Evolutionary conservation across 495 filamentous ascomycete genomes (phyloP).

Genomic region (Cetradonia linearis): DNA sequence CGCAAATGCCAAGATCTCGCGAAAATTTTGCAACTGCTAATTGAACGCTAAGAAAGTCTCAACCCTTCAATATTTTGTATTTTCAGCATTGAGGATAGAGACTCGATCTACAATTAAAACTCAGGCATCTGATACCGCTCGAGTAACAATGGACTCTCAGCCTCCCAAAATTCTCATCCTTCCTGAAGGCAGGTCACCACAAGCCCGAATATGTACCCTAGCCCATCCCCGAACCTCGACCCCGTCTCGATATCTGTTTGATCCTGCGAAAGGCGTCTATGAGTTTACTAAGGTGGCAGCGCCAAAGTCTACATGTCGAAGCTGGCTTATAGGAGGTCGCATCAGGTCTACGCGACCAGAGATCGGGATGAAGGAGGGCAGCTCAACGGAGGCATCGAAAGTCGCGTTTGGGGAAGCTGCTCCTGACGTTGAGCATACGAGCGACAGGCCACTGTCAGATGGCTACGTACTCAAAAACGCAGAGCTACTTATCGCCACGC

Average conservation of each 20-base stretch:
- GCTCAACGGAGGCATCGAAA: conserved; percentile 32
- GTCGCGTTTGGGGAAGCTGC: conserved; percentile 14
- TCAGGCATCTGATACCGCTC: background rate
- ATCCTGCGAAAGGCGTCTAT: conserved; percentile 67
- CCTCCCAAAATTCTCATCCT: conserved; percentile 70
- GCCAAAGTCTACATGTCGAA: conserved; percentile 48
- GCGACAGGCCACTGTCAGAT: conserved; percentile 17
- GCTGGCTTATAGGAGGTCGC: conserved; percentile 47
- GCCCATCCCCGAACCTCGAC: conserved; percentile 61
- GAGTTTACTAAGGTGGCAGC: conserved; percentile 75
- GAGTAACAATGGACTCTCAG: background rate
- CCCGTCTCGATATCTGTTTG: conserved; percentile 66
- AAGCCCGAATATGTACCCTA: conserved; percentile 63
- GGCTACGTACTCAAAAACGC: conserved; percentile 49
- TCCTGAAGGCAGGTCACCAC: conserved; percentile 51
- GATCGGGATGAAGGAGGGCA: conserved; percentile 5
- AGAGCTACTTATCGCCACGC: conserved; percentile 71
- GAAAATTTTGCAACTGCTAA: too few species aligned
- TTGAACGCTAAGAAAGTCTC: conserved; percentile 5
- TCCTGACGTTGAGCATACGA: background rate
- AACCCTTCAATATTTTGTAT: conserved; percentile 18
- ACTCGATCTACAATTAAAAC: background rate
- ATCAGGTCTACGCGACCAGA: background rate
- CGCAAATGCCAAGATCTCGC: too few species aligned
- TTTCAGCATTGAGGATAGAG: conserved; percentile 1